Conservation (phyloP, 495 filamentous ascomycete genomes). For the Darksidea phi region DNA sequence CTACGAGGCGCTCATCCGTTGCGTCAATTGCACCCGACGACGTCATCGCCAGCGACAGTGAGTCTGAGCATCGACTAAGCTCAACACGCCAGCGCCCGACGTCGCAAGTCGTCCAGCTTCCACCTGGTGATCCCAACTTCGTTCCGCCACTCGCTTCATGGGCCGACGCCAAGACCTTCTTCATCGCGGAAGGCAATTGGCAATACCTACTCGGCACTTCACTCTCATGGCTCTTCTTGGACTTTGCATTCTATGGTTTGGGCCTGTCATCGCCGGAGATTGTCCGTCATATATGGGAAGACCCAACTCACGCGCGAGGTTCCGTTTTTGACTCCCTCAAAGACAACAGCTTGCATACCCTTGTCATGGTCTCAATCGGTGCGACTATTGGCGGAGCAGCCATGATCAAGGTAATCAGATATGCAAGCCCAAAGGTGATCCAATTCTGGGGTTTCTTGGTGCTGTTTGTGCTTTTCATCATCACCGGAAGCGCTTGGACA, state of each 20-base stretch:
- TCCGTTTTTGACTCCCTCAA: constrained; percentile 12
- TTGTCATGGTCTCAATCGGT: constrained; percentile 31
- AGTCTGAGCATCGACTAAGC: not conserved
- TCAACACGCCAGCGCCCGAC: not conserved
- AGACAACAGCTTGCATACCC: constrained; percentile 27
- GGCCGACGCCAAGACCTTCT: constrained; percentile 23
- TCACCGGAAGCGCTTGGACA: constrained; percentile 25
- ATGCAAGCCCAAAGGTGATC: constrained; percentile 22
- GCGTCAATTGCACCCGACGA: constrained; percentile 20
- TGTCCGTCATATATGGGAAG: constrained; percentile 29
- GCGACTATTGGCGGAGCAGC: constrained; percentile 25
- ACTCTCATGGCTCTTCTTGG: constrained; percentile 27
- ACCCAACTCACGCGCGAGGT: not conserved
- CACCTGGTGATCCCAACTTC: constrained; percentile 23
- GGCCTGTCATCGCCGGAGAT: constrained; percentile 30
- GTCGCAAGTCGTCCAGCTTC: constrained; percentile 3
- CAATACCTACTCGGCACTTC: constrained; percentile 29
- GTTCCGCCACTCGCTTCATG: constrained; percentile 28
- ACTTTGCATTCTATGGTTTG: constrained; percentile 32
- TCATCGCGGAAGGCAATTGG: constrained; percentile 32
- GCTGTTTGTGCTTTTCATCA: constrained; percentile 28
- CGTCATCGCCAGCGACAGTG: constrained; percentile 21
- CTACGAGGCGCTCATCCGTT: constrained; percentile 16
- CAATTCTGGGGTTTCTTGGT: constrained; percentile 35
- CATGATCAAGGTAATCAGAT: constrained; percentile 34